Evolutionary conservation across 345 rosid genomes (phyloP).

Genomic region (Streptanthus diversifolius): DNA sequence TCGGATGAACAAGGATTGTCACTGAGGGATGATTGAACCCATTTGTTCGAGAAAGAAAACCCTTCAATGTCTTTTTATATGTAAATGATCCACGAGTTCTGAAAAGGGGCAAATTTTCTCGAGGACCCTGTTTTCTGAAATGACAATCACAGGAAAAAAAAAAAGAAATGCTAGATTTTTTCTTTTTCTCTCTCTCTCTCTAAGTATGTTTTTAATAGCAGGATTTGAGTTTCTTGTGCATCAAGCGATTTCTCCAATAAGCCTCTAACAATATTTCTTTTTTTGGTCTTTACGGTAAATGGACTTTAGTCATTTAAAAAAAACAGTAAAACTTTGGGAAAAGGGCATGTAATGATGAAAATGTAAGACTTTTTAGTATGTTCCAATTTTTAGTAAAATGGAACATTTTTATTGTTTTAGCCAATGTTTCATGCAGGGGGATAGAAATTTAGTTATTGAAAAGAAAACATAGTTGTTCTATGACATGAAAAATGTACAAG

Average conservation of each 20-base stretch:
- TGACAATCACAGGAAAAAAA: background rate
- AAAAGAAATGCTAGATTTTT: background rate
- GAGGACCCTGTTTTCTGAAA: background rate
- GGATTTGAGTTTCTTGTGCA: background rate
- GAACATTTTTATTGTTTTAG: background rate
- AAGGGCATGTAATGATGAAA: background rate
- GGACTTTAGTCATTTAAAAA: background rate
- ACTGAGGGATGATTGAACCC: slow-evolving; percentile 8
- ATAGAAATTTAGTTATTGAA: background rate
- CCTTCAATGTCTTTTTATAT: background rate
- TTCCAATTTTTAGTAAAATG: background rate
- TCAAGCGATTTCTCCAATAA: background rate
- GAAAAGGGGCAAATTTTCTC: background rate
- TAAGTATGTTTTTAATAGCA: background rate
- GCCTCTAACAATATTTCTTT: background rate
- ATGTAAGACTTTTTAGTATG: background rate
- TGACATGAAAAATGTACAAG: background rate
- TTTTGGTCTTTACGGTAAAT: background rate
- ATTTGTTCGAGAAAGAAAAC: slow-evolving; percentile 1
- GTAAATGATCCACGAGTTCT: slow-evolving; percentile 19
- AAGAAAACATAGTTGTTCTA: background rate
- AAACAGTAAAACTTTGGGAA: background rate
- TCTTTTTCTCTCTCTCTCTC: too few species aligned
- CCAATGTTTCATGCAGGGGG: background rate
- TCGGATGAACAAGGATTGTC: slow-evolving; percentile 2